Percentiles rank a stretch among this genome's conserved stretches.
Evolutionary conservation across 2,329 filamentous ascomycete genomes (phyloP).

Genomic region (Thyridium curvatum): DNA sequence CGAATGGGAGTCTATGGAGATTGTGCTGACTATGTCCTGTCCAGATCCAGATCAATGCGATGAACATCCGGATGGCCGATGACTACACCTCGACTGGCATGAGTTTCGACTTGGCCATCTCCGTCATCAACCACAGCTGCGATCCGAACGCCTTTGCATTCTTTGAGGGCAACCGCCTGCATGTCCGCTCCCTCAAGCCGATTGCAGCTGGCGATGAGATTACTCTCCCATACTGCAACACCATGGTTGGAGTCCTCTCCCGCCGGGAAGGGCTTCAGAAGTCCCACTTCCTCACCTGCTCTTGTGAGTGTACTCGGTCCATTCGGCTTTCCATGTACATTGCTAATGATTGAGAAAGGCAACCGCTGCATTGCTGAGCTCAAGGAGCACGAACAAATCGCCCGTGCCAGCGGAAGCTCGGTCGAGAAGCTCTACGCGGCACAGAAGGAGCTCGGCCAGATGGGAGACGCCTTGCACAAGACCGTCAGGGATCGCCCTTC

Average conservation of each 20-base stretch:
- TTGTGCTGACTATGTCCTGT: neutral
- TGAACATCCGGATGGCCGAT: constrained; percentile 14
- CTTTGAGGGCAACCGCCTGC: constrained; percentile 21
- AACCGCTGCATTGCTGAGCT: constrained; percentile 14
- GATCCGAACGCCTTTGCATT: constrained; percentile 24
- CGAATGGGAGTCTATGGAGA: too few species aligned
- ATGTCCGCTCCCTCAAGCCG: constrained; percentile 19
- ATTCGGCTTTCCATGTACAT: too few species aligned
- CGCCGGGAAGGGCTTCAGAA: constrained; percentile 13
- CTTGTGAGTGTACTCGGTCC: constrained; percentile 14
- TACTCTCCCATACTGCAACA: constrained; percentile 22
- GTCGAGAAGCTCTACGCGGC: constrained; percentile 7
- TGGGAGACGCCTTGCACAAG: neutral
- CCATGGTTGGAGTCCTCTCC: constrained; percentile 13
- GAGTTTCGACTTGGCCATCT: constrained; percentile 19
- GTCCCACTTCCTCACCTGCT: constrained; percentile 18
- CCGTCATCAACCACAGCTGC: constrained; percentile 29
- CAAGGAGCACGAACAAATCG: constrained; percentile 5
- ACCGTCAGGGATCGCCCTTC: neutral
- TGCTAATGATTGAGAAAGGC: constrained; percentile 9
- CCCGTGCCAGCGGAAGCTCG: constrained; percentile 9
- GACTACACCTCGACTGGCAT: constrained; percentile 13
- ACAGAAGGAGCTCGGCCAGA: neutral
- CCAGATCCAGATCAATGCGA: constrained; percentile 18
- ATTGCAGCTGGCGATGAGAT: constrained; percentile 26